Evolutionary conservation across 2,329 filamentous ascomycete species (phyloP), one percentile per base, ranked within the genome.

Genomic region (Penicillium concentricum): DNA sequence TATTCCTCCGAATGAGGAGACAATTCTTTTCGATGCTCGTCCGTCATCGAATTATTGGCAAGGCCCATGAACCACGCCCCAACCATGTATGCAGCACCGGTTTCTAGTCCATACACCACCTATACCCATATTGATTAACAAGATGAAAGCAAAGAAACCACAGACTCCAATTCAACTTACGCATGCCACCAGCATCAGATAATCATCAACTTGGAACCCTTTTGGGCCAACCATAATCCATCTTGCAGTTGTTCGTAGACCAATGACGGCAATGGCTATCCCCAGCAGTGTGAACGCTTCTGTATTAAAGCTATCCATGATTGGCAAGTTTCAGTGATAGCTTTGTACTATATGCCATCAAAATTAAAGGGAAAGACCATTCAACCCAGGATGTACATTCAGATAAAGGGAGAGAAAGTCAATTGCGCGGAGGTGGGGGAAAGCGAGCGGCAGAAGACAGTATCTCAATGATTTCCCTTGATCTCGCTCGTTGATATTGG

Each of bases 1-100:
- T 79, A 84, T 63, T 85, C 82, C 5, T 72, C 65, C 12, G 77
- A 78, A 10, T 70, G 55, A 0, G 78, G 73, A 5, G 74, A 72
- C 13, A 87, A 71, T 0, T 73, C 68, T 5, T 63, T 68, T 7
- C 84, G 78, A 58, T 83, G 68, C 20, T 75, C 76, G 15, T 79
- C 72, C 2, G 82, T 81, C 81, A 87, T 85, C 54, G 76, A 71
- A 61, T 84, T 84, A 61, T 86, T 85, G 20, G 83, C 81, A 3
- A 85, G 71, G 0, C 83, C 83, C 43, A 74, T 70, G 47, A 76
- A 81, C 56, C 71, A 73, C 12, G 78, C 77, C 18, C 79, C 79
- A 16, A 83, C 78, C 22, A 74, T 75, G 58, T 83, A 81, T 20
- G 77, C 79, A 13, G 81, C 72, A 16, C 71, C 75, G 0, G 81